A percentile compares a stretch with the other conserved stretches of the same genome.
Evolutionary conservation across 176 grass and related monocot genomes (phyloP).

Genomic region (Saccharum officinarum): DNA sequence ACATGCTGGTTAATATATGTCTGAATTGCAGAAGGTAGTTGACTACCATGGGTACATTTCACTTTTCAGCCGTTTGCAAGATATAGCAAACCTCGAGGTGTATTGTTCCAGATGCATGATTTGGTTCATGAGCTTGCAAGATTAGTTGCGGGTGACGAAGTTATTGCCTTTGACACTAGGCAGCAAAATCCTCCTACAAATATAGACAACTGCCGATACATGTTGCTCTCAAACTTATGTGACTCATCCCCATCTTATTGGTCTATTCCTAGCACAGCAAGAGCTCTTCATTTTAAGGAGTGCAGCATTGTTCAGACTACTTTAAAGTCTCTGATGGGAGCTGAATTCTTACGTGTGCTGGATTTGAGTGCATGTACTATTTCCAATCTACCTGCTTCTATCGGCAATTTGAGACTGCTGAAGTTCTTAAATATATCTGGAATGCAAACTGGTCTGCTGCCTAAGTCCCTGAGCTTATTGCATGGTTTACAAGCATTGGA

Average conservation of each 20-base stretch:
- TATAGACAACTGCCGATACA: background rate
- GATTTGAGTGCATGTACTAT: background rate
- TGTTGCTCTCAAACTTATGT: background rate
- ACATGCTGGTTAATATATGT: no score
- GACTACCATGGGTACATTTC: background rate
- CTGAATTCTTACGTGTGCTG: background rate
- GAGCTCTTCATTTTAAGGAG: background rate
- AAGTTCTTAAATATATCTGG: background rate
- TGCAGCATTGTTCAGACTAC: background rate
- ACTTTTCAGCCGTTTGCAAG: background rate
- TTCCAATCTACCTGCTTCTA: background rate
- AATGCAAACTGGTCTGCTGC: background rate
- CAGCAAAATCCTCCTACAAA: background rate
- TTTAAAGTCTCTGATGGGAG: background rate
- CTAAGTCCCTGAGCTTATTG: background rate
- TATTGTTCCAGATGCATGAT: background rate
- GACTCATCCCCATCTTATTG: background rate
- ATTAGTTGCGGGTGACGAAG: background rate
- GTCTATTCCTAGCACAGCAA: background rate
- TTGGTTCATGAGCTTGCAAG: constrained; percentile 8
- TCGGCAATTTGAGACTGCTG: background rate
- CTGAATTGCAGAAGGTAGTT: no score
- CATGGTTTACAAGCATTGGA: background rate
- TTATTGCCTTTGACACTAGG: background rate
- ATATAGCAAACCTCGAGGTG: background rate